Conservation (phyloP, 2,329 filamentous ascomycete species). For the Alternaria ethzedia region DNA sequence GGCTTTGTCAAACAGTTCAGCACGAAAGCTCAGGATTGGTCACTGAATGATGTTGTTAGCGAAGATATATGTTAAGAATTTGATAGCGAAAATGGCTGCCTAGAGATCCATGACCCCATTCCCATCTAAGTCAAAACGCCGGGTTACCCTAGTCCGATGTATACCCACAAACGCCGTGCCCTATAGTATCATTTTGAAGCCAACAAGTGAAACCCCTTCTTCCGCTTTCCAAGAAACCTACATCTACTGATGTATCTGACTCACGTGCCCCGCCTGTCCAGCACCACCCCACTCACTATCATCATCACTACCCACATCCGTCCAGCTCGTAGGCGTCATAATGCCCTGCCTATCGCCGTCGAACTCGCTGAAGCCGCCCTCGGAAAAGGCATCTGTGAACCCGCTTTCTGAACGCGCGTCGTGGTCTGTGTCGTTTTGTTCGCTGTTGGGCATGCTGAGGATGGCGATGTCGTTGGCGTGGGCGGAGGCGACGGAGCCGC, state of each 20-base stretch:
- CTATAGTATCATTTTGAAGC: constrained; percentile 2
- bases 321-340: constrained; percentile 49
- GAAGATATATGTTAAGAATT: not conserved
- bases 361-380: constrained; percentile 43
- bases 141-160: no score
- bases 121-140: not conserved
- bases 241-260: constrained; percentile 30
- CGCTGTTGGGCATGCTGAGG: constrained; percentile 33
- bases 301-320: constrained; percentile 49
- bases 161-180: not conserved
- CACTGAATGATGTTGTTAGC: not conserved
- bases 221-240: not conserved
- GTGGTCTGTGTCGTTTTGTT: constrained; percentile 41
- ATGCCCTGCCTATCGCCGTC: constrained; percentile 29
- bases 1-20: not conserved
- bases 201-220: not conserved
- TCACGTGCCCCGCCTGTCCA: constrained; percentile 30
- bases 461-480: constrained; percentile 45
- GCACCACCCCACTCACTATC: constrained; percentile 48
- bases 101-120: not conserved
- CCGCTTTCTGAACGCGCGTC: constrained; percentile 45
- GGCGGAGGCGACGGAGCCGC: constrained; percentile 32
- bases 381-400: constrained; percentile 46
- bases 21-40: not conserved
- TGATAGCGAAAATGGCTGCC: not conserved